phyloP scores from a whole-genome alignment of 1,284 basidiomycete genomes.

The Fistulina hepatica region DNA sequence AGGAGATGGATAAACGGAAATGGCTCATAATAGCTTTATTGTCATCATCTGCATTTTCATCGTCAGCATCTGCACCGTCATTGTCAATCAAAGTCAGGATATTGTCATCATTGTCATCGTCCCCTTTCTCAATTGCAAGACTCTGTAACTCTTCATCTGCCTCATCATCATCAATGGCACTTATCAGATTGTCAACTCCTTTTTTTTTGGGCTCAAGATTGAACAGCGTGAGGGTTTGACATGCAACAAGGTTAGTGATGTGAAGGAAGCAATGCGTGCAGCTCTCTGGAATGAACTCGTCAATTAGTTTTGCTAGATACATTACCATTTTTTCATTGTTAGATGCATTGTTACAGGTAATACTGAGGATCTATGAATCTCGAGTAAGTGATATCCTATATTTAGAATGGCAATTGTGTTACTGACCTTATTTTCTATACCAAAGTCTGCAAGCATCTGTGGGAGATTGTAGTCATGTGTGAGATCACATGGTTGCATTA shows the following conservation, averaged over 20 bases:
- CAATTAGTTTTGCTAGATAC: constrained; percentile 12
- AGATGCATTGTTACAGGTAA: constrained; percentile 22
- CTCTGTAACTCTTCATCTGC: background rate
- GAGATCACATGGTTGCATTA: too few relatives aligned
- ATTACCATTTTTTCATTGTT: constrained; percentile 20
- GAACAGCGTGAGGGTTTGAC: constrained; percentile 6
- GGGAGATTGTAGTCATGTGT: too few relatives aligned
- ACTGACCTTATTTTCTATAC: constrained; percentile 24
- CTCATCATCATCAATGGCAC: background rate
- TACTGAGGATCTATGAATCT: constrained; percentile 16
- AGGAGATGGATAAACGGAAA: too few relatives aligned
- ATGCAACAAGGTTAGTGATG: constrained; percentile 17
- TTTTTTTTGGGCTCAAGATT: constrained; percentile 2
- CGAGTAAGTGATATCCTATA: background rate
- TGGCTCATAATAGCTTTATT: too few relatives aligned
- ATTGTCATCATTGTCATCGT: background rate
- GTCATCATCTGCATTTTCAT: background rate
- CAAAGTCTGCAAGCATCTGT: constrained; percentile 23
- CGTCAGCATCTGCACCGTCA: background rate
- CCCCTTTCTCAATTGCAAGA: background rate
- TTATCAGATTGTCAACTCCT: background rate
- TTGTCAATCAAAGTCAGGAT: background rate
- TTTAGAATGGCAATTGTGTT: background rate
- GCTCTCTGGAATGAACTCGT: constrained; percentile 8
- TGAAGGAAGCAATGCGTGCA: constrained; percentile 16